Evolutionary conservation across 192 early-diverging fungal species (phyloP).

Genomic region (Dimargaris xerosporica): DNA sequence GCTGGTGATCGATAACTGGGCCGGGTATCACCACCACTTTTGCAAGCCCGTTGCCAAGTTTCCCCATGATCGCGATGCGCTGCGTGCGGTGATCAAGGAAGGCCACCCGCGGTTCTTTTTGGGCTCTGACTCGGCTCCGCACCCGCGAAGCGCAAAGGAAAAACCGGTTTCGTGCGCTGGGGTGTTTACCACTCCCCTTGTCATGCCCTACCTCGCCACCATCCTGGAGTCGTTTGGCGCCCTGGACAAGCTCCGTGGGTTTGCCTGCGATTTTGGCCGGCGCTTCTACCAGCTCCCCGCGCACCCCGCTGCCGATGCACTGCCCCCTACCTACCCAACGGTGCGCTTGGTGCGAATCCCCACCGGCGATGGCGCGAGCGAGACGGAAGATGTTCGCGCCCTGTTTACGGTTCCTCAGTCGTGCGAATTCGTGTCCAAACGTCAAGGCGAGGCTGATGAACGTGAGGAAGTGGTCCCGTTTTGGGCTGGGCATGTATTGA

Average conservation of each 20-base stretch:
- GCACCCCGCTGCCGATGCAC: constrained; percentile 16
- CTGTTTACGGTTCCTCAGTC: background rate
- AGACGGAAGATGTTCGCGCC: background rate
- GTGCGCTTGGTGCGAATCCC: background rate
- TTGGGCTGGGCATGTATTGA: background rate
- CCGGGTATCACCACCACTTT: constrained; percentile 80
- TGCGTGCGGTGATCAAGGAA: constrained; percentile 62
- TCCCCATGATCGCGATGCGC: constrained; percentile 76
- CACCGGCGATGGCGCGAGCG: background rate
- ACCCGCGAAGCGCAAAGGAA: constrained; percentile 78
- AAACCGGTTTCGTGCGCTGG: constrained; percentile 68
- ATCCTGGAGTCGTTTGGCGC: constrained; percentile 74
- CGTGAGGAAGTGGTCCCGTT: background rate
- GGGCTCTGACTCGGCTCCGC: constrained; percentile 92
- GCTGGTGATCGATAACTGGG: constrained; percentile 93
- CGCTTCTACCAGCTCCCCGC: constrained; percentile 65
- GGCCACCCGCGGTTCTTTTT: constrained; percentile 95
- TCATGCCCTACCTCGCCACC: constrained; percentile 75
- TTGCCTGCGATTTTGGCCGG: constrained; percentile 74
- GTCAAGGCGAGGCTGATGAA: background rate
- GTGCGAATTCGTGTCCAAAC: background rate
- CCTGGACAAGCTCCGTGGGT: constrained; percentile 61
- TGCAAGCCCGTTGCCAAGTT: constrained; percentile 99
- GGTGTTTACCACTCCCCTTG: constrained; percentile 80
- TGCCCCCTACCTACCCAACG: background rate